phyloP scores from a whole-genome alignment of 1,139 yeast genomes.

The Candida tunisiensis region DNA sequence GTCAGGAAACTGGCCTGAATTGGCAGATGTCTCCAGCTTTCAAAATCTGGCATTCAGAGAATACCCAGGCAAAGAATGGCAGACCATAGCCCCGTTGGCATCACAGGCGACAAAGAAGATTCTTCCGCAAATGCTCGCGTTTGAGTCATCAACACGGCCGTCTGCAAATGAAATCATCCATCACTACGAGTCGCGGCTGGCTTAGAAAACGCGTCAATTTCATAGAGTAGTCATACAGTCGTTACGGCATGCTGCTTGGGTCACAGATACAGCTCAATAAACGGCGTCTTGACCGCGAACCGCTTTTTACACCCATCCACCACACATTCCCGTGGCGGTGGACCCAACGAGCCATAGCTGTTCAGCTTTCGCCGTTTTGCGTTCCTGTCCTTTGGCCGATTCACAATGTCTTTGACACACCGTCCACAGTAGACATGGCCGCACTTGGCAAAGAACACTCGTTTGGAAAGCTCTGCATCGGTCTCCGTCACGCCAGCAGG shows the following conservation, averaged over 20 bases:
- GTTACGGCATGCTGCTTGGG: too few species aligned
- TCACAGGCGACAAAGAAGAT: too few species aligned
- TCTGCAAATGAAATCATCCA: background rate
- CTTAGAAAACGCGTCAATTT: too few species aligned
- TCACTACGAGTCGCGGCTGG: too few species aligned
- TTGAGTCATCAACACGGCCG: conserved; percentile 4
- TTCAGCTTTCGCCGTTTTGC: too few species aligned
- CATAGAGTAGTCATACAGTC: too few species aligned
- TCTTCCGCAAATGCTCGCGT: conserved; percentile 1
- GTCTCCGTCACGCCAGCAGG: too few species aligned
- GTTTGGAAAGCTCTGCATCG: conserved; percentile 46
- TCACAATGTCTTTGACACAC: conserved; percentile 43
- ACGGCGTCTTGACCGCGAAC: conserved; percentile 6
- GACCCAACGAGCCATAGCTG: background rate
- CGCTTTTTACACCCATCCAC: conserved; percentile 9
- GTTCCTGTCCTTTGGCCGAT: too few species aligned
- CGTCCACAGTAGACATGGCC: conserved; percentile 85
- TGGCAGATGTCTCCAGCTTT: conserved; percentile 24
- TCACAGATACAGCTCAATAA: conserved; percentile 11
- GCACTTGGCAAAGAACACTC: conserved; percentile 54
- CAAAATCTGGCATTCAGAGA: conserved; percentile 21
- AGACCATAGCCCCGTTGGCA: too few species aligned
- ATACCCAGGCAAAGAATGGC: conserved; percentile 14
- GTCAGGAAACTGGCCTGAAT: conserved; percentile 30
- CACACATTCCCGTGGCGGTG: conserved; percentile 5